Conservation (phyloP, 257 asterid genomes). For the Leptodermis oblonga region DNA sequence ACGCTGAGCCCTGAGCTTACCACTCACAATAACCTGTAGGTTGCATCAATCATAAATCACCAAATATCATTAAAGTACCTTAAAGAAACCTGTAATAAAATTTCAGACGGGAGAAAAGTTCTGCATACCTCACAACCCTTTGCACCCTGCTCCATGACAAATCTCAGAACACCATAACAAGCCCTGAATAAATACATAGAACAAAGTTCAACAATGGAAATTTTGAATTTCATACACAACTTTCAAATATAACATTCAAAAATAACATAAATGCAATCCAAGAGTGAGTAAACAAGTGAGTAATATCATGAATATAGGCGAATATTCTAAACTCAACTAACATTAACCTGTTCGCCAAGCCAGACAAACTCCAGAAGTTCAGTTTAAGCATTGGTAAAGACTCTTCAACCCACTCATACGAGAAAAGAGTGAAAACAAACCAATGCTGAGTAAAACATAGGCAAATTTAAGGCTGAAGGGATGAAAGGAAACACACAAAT, state of each 20-base stretch:
- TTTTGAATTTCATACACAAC: not conserved
- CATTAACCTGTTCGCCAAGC: conserved; percentile 35
- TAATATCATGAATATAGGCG: conserved; percentile 19
- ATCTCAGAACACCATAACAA: conserved; percentile 52
- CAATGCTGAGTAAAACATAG: not conserved
- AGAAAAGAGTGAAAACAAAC: conserved; percentile 10
- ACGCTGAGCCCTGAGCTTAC: conserved; percentile 59
- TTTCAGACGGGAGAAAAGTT: not conserved
- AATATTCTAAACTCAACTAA: conserved; percentile 47
- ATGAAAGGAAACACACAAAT: not conserved
- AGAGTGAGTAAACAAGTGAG: not conserved
- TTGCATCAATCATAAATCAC: not conserved
- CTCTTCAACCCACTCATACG: conserved; percentile 23
- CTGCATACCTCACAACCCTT: conserved; percentile 52
- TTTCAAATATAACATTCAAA: not conserved
- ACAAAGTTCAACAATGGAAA: not conserved
- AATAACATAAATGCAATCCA: not conserved
- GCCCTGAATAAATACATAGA: conserved; percentile 26
- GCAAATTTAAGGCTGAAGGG: not conserved
- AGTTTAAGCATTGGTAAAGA: conserved; percentile 26
- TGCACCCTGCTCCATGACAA: conserved; percentile 60
- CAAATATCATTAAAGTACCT: not conserved
- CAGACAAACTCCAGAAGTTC: conserved; percentile 39
- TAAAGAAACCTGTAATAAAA: not conserved
- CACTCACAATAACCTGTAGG: conserved; percentile 52